Conservation (phyloP, 495 filamentous ascomycete species). For the Viridothelium virens region DNA sequence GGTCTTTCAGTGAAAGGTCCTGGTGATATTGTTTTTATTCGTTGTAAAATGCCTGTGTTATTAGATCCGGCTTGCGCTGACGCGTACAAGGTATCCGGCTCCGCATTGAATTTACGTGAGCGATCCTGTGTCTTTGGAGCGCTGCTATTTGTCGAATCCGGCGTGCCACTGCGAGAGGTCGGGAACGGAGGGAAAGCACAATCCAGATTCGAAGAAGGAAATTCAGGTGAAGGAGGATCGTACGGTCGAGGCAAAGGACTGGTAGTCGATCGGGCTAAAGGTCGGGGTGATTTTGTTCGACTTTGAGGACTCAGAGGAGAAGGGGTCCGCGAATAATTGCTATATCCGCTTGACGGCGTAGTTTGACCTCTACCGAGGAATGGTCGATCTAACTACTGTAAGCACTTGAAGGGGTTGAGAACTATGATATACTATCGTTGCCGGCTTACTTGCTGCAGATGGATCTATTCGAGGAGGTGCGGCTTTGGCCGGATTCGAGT, state of each 20-base stretch:
- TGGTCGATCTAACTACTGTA: slow-evolving; percentile 27
- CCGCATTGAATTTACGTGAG: background rate
- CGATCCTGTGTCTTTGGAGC: background rate
- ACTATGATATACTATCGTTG: slow-evolving; percentile 41
- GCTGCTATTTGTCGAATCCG: slow-evolving; percentile 36
- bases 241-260: slow-evolving; percentile 36
- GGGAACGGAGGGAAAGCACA: slow-evolving; percentile 56
- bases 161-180: slow-evolving; percentile 40
- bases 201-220: slow-evolving; percentile 45
- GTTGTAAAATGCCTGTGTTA: background rate
- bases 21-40: slow-evolving; percentile 7
- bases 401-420: slow-evolving; percentile 21
- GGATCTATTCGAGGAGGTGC: slow-evolving; percentile 50
- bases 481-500: slow-evolving; percentile 22
- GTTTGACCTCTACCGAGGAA: slow-evolving; percentile 40
- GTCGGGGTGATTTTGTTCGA: slow-evolving; percentile 39
- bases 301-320: slow-evolving; percentile 31
- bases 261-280: slow-evolving; percentile 40
- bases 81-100: slow-evolving; percentile 5
- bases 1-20: slow-evolving; percentile 4
- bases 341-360: slow-evolving; percentile 53
- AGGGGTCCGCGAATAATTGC: slow-evolving; percentile 50
- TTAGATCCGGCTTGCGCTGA: background rate
- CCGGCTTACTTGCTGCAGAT: slow-evolving; percentile 48
- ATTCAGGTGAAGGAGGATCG: slow-evolving; percentile 36